Evolutionary conservation across 1,284 basidiomycete genomes (phyloP), one percentile per base, ranked within the genome.

Genomic region (Erythrobasidium hasegawianum): DNA sequence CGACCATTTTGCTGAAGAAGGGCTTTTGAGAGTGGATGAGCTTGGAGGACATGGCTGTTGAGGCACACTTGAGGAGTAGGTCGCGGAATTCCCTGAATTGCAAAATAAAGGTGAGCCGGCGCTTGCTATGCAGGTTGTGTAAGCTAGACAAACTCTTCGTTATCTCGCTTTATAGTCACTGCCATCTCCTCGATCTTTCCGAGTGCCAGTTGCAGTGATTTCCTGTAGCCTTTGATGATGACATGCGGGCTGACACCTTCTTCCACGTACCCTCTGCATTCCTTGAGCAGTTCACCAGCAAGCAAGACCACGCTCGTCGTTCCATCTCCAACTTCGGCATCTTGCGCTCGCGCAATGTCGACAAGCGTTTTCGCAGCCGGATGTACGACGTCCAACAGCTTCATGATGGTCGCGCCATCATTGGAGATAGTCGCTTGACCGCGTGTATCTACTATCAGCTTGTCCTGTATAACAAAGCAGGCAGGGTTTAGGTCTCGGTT

Each of bases 381-480:
- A 67, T 72, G 72, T 97, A 98, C 88, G 76, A 99, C 96, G 40
- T 72, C 69, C 38, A 78, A 76, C 96, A 92, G 72, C 94, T 76
- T 58, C 54, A 99, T 54, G 97, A 85, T 99, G 29, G 96, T 98
- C 26, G 96, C 96, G 58, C 96, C 96, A 80, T 98, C 96, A 79
- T 99, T 99, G 67, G 95, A 97, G 78, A 99, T 98, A 47, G 95
- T 98, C 47, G 98, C 94, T 83, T 99, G 96, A 87, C 92, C 70
- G 29, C 66, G 10, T 59, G 39, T 33, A 43, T 24, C 64, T 14
- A 67, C 47, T 29, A 67, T 66, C 18, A 70, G 67, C 56, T 70
- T 64, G 58, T 67, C 62, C 18, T 47, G 43, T 4, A 24, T 14
- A 47, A 16, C 43, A 18, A 27, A 13, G 33, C 5, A 33, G n/a